Evolutionary conservation across 345 rosid species (phyloP).

Genomic region (Adansonia digitata): DNA sequence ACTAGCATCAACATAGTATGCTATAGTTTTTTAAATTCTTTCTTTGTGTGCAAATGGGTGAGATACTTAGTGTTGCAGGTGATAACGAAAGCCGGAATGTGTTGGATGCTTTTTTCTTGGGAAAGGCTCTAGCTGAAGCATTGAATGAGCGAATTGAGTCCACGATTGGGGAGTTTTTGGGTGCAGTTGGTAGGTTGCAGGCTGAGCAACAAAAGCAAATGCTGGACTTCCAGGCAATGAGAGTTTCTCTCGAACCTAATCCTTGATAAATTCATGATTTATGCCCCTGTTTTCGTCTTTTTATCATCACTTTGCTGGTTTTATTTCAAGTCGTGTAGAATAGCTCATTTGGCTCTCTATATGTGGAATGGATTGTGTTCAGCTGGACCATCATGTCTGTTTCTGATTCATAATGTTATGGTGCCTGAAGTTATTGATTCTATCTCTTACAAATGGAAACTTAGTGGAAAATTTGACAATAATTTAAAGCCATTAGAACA

Average conservation of each 20-base stretch:
- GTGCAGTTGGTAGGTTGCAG: slow-evolving; percentile 69
- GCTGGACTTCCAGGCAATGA: slow-evolving; percentile 72
- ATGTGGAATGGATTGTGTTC: not conserved
- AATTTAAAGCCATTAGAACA: not conserved
- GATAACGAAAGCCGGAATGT: slow-evolving; percentile 57
- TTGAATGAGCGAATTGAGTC: slow-evolving; percentile 77
- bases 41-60: not conserved
- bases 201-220: slow-evolving; percentile 92
- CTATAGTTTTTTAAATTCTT: not conserved
- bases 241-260: not conserved
- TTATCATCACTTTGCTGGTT: not conserved
- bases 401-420: not conserved
- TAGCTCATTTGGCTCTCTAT: not conserved
- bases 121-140: slow-evolving; percentile 89
- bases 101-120: slow-evolving; percentile 90
- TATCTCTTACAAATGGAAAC: not conserved
- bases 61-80: slow-evolving; percentile 36
- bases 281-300: not conserved
- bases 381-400: not conserved
- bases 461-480: not conserved
- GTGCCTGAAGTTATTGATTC: not conserved
- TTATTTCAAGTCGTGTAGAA: not conserved
- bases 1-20: not conserved
- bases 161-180: slow-evolving; percentile 71
- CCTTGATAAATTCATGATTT: not conserved